These are phyloP conservation scores for Dissophora globulifera DNA, from an alignment of 192 early-diverging fungal genomes.

Conservation along the genomic window DNA sequence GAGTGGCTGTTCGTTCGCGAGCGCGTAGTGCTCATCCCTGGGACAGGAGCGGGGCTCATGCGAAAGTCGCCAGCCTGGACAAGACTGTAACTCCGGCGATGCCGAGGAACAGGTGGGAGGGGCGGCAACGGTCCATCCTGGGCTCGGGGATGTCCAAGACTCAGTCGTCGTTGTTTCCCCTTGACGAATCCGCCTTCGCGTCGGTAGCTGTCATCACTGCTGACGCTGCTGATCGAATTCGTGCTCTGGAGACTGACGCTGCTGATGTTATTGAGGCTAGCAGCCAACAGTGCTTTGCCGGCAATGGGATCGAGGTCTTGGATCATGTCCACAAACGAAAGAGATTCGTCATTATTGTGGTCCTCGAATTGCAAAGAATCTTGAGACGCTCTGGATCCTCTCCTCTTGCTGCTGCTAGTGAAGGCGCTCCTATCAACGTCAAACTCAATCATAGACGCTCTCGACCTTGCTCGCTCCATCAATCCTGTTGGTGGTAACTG, in stretches of 20 bases:
- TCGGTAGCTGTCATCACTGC: background rate
- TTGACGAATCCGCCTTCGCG: background rate
- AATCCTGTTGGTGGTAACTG: background rate
- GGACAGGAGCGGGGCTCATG: background rate
- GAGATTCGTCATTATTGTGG: background rate
- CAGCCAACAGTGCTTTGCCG: background rate
- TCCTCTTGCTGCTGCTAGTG: background rate
- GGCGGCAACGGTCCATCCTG: constrained; percentile 2
- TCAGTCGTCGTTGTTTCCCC: background rate
- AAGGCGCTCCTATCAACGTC: background rate
- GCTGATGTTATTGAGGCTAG: constrained; percentile 4
- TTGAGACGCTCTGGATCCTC: constrained; percentile 2
- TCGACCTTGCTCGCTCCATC: background rate
- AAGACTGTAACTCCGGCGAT: constrained; percentile 31
- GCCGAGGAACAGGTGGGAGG: constrained; percentile 5
- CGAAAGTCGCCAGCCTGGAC: constrained; percentile 11
- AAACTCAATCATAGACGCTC: background rate
- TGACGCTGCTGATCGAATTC: background rate
- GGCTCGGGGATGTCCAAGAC: background rate
- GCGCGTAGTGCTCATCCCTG: constrained; percentile 1
- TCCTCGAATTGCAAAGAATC: background rate
- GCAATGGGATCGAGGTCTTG: constrained; percentile 3
- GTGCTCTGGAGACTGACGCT: background rate
- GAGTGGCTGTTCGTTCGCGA: constrained; percentile 8
- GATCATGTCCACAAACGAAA: constrained; percentile 18